Evolutionary conservation across 352 stramenopile genomes (phyloP), one percentile per base, ranked within the genome.

Genomic region (Phytophthora pistaciae): DNA sequence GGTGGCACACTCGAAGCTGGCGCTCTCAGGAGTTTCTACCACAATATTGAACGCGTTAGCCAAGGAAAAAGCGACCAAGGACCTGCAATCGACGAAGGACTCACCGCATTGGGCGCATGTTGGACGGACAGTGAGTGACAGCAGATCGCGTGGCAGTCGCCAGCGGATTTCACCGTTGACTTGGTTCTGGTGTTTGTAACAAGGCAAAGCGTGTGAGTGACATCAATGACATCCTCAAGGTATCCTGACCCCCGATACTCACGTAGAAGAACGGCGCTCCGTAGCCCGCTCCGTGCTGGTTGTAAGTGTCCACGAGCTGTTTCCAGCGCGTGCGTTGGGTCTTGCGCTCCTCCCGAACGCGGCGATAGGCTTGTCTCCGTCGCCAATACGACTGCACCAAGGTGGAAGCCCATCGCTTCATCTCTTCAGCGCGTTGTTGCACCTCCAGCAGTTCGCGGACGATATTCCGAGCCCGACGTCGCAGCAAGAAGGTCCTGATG

Each of bases 211-310:
- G 29, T 29, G 69, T 60, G 38, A 70, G 36, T 18, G 9, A 33
- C 6, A 8, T 33, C 29, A 6, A 58, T 33, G 42, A 5, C 21
- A 40, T 27, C 9, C n/a, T 21, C 14, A 36, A 69, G 18, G 16
- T 20, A 56, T 11, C 31, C 38, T 16, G 18, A 23, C 6, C 13
- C 16, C 3, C 55, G 11, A 27, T 21, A 64, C 84, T 52, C 62
- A 95, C 86, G 67, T 98, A 99, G 81, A 96, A 99, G 66, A 98
- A 98, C n/a, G 88, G 88, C 1, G 88, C 88, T 8, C 86, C 86
- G 40, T 70, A 83, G n/a, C 86, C 88, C 50, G 72, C 82, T 10
- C 83, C 77, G 29, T 94, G 86, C 16, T 92, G 71, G 60, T 92
- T 95, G 58, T 94, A 83, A 2, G 87, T 86, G 60, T 97, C 92